Evolutionary conservation across 805 yeast genomes (phyloP), one percentile per base, ranked within the genome.

Genomic region (Ogataea corticis): DNA sequence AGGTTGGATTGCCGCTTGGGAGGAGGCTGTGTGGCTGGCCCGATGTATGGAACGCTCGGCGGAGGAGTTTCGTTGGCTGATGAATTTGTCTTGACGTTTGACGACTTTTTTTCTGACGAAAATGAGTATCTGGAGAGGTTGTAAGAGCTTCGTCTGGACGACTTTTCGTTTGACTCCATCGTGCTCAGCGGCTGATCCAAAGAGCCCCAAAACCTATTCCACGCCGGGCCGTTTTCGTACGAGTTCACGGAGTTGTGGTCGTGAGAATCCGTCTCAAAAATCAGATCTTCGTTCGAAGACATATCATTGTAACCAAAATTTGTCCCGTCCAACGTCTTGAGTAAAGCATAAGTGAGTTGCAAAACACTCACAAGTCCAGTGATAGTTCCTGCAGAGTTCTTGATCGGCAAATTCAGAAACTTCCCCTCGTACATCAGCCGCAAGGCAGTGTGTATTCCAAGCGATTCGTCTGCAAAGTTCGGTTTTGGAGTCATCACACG

Each of bases 401-500:
- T 64, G 7, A 73, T 69, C 0, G 79, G 79, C 39, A 73, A 52
- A 45, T 72, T 73, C 40, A 73, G 49, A 44, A 68, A 73, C 46
- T 72, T 70, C 0, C 78, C 79, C 40, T 70, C 73, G 48, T 68
- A 73, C 79, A 73, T 73, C 44, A 71, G 52, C 48, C 76, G 61
- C 43, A 73, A 53, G 6, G 77, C 78, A 4, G 68, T 64, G 44
- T 71, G 70, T n/a, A 73, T 68, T 2, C 67, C 68, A 49, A 69
- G 54, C 11, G 59, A 48, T 27, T 63, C 67, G 21, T 59, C 64
- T 0, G 77, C 78, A 63, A 69, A 72, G 41, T 71, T 72, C 0
- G 79, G 79, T 41, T 69, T 70, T 3, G 75, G 67, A 0, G 78
- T 73, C 66, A 73, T 66, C 1, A 72, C 70, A 34, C 76, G 56